Evolutionary conservation across 768 basidiomycete species (phyloP).

Genomic region (Inosperma sp.): DNA sequence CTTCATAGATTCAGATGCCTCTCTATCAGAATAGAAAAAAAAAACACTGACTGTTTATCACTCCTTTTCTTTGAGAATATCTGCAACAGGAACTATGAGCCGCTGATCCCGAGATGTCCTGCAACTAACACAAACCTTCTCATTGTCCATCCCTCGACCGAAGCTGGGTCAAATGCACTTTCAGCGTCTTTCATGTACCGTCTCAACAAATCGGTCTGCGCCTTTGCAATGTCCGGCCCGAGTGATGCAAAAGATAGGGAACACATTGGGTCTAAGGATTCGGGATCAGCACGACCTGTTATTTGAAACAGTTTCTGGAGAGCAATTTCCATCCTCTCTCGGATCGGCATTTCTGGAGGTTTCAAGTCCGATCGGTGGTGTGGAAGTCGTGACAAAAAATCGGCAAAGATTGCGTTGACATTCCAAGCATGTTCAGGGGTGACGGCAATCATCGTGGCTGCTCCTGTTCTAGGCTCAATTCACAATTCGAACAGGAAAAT

Average conservation of each 20-base stretch:
- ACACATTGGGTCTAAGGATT: slow-evolving; percentile 50
- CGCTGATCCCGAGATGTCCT: too few relatives aligned
- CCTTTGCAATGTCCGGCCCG: slow-evolving; percentile 44
- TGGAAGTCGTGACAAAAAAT: slow-evolving; percentile 57
- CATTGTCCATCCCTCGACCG: slow-evolving; percentile 52
- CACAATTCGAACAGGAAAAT: neutral
- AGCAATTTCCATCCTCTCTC: slow-evolving; percentile 53
- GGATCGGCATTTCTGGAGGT: slow-evolving; percentile 29
- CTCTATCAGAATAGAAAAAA: too few relatives aligned
- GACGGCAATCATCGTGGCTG: slow-evolving; percentile 50
- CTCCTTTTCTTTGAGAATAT: too few relatives aligned
- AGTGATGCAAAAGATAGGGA: slow-evolving; percentile 67
- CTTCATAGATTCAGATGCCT: too few relatives aligned
- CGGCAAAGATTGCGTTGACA: slow-evolving; percentile 57
- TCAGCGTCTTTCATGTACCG: slow-evolving; percentile 43
- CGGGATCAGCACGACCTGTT: slow-evolving; percentile 41
- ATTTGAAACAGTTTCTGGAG: slow-evolving; percentile 50
- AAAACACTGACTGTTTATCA: too few relatives aligned
- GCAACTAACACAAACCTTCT: slow-evolving; percentile 64
- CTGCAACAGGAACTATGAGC: too few relatives aligned
- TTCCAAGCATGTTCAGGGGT: slow-evolving; percentile 53
- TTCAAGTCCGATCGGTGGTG: slow-evolving; percentile 45
- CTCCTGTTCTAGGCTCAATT: slow-evolving; percentile 36
- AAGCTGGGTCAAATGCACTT: slow-evolving; percentile 52
- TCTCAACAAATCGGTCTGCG: slow-evolving; percentile 46